Evolutionary conservation across 2,329 filamentous ascomycete genomes (phyloP).

Genomic region (Esteya vermicola): DNA sequence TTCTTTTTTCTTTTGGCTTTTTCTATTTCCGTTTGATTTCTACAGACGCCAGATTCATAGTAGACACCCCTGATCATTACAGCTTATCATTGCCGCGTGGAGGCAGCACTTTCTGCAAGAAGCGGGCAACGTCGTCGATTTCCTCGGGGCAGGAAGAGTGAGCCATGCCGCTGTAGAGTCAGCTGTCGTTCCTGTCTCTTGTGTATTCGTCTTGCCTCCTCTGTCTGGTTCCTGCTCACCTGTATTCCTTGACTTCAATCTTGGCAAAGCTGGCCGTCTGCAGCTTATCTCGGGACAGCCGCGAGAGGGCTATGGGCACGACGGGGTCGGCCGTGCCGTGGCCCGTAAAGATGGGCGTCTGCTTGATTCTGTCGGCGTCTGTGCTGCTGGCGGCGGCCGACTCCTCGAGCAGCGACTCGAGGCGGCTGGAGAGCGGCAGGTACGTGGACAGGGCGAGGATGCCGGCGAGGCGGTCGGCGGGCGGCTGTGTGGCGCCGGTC

Average conservation of each 20-base stretch:
- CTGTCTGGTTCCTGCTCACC: too few relatives aligned
- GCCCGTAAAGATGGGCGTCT: conserved; percentile 76
- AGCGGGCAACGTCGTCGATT: conserved; percentile 64
- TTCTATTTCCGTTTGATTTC: neutral
- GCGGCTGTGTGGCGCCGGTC: conserved; percentile 64
- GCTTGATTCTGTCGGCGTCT: conserved; percentile 48
- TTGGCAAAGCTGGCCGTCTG: too few relatives aligned
- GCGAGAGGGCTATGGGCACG: conserved; percentile 55
- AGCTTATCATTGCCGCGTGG: conserved; percentile 18
- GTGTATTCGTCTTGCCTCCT: too few relatives aligned
- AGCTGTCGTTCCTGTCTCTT: too few relatives aligned
- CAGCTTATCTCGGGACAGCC: conserved; percentile 50
- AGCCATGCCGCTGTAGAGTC: conserved; percentile 42
- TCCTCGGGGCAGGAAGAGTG: conserved; percentile 69
- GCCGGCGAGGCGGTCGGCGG: conserved; percentile 61
- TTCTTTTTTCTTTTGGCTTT: neutral
- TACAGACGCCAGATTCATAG: too few relatives aligned
- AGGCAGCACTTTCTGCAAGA: conserved; percentile 32
- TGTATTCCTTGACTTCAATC: too few relatives aligned
- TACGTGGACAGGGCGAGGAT: conserved; percentile 79
- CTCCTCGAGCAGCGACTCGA: conserved; percentile 22
- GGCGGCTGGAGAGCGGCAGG: conserved; percentile 46
- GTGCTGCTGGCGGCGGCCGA: conserved; percentile 13
- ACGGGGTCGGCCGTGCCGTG: conserved; percentile 71
- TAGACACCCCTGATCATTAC: neutral